Evolutionary conservation across 306 rosid species (phyloP), one percentile per base, ranked within the genome.

Genomic region (Aeschynomene evenia): DNA sequence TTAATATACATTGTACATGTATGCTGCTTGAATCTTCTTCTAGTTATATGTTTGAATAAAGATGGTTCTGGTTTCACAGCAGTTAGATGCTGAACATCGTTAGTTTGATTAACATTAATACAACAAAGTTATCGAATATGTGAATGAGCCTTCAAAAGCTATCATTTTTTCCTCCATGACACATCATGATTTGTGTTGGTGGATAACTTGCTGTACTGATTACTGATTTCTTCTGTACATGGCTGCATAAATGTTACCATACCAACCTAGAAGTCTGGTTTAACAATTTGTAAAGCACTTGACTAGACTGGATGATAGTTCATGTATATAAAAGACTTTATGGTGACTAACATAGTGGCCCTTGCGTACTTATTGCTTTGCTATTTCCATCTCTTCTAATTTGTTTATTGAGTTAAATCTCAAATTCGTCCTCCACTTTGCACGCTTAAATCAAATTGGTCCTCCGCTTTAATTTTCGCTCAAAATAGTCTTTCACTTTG

Each of bases 251-350:
- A 7, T 36, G 40, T 39, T 62, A 59, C 67, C 39, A 3, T 48
- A n/a, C 59, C 46, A 70, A 20, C 74, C 22, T 45, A 28, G 9
- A 36, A 20, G 33, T 1, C 67, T 10, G 63, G 69, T 29, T 36
- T 29, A 24, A 56, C 34, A 42, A 70, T 69, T 59, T 42, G 33
- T 53, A 55, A 45, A 71, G 21, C 21, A 63, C 15, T 56, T 69
- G 3, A 28, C 5, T 46, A 46, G 67, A 45, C 40, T 14, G 48
- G 11, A 33, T 43, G 59, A 40, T 13, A 71, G 37, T 21, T 58
- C 15, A 26, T 57, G 45, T 56, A 19, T 43, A 9, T 56, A 56
- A 39, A 36, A 36, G 52, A 37, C 53, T 68, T 36, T 68, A 23
- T 5, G 16, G 73, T 22, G 59, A 39, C 42, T 55, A 40, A 40